A percentile compares a stretch with the other conserved stretches of the same genome.
Conservation (phyloP, 257 asterid species). For the Eustoma russellianum region DNA sequence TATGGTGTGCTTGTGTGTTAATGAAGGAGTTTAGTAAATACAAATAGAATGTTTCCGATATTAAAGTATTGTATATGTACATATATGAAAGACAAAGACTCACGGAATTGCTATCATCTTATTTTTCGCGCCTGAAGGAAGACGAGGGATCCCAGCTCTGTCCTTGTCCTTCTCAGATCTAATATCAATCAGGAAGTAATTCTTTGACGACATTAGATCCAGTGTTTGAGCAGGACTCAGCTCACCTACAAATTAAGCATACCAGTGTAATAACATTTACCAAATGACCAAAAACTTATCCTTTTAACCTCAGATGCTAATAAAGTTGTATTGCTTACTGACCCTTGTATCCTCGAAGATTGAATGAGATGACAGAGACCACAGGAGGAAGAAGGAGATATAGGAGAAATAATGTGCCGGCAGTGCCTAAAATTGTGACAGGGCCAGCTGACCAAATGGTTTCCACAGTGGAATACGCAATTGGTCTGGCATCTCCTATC, state of each 20-base stretch:
- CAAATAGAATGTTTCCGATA: too few relatives aligned
- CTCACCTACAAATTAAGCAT: slow-evolving; percentile 35
- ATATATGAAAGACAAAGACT: too few relatives aligned
- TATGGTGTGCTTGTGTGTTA: too few relatives aligned
- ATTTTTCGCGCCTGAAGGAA: slow-evolving; percentile 71
- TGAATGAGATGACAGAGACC: slow-evolving; percentile 60
- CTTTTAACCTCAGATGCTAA: background rate
- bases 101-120: slow-evolving; percentile 74
- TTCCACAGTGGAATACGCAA: slow-evolving; percentile 74
- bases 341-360: slow-evolving; percentile 81
- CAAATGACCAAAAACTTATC: background rate
- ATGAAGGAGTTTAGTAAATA: too few relatives aligned
- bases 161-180: slow-evolving; percentile 89
- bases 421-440: slow-evolving; percentile 46
- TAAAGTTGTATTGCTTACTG: slow-evolving; percentile 9
- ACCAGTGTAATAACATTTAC: background rate
- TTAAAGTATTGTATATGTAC: too few relatives aligned
- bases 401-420: slow-evolving; percentile 62
- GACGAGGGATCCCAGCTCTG: slow-evolving; percentile 85
- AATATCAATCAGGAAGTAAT: slow-evolving; percentile 76
- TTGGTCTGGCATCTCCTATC: slow-evolving; percentile 68
- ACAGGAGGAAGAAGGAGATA: slow-evolving; percentile 79
- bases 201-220: slow-evolving; percentile 71
- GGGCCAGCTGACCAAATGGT: slow-evolving; percentile 76
- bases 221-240: slow-evolving; percentile 81